Evolutionary conservation across 345 rosid genomes (phyloP), one percentile per base, ranked within the genome.

Genomic region (Streptanthus diversifolius): DNA sequence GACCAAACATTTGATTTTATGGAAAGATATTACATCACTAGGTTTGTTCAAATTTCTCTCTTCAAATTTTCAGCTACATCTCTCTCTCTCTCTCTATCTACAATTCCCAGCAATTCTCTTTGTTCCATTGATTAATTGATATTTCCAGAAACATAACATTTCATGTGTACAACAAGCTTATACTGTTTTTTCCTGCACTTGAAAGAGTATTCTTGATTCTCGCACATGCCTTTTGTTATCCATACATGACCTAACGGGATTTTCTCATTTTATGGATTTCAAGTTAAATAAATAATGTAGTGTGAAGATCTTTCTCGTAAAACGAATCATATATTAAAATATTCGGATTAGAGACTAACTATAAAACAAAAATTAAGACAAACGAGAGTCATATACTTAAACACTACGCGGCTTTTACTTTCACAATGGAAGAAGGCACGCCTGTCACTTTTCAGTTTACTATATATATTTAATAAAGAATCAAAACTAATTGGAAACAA

Each of bases 311-410:
- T 43, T 69, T 56, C 67, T 59, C 49, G 48, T 48, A 48, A 48
- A 13, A 32, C 14, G 44, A 19, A 49, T 36, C 66, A 24, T 54
- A 43, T 24, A 18, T 44, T 73, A 15, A 36, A 14, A 36, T 44
- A 36, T 9, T 18, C 21, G 13, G 35, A 30, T 56, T 66, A 36
- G 6, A 35, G 39, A 73, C 48, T 37, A 25, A 37, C 51, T 18
- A 24, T 45, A 27, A 63, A 63, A 15, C 27, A 63, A 21, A 0
- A 19, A 63, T 52, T 27, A 52, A 55, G 30, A 43, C 36, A 19
- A 19, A 24, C 47, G 14, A 55, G 59, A 74, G 73, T 74, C 73
- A 11, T 21, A 49, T 33, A 68, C 68, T 75, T 75, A 61, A 68
- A 75, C 55, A 17, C 56, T 49, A 49, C 55, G 55, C 55, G 55